Percentiles rank a stretch among this genome's conserved stretches.
Evolutionary conservation across 2,329 filamentous ascomycete genomes (phyloP).

Genomic region (Emmonsia crescens): DNA sequence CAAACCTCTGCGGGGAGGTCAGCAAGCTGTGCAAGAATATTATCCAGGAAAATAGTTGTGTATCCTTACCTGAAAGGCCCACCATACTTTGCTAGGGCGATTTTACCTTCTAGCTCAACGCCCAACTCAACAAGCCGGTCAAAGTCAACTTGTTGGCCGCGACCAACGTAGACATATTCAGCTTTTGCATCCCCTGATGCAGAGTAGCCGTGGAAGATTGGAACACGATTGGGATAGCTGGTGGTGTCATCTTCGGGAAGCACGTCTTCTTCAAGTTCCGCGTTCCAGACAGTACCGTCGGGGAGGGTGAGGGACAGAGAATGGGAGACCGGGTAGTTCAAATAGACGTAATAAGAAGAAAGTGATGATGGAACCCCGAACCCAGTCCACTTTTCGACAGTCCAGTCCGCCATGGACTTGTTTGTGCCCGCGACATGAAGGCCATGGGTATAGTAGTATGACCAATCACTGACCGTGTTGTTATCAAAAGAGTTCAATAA

Average conservation of each 20-base stretch:
- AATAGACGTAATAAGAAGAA: conserved; percentile 18
- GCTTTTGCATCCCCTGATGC: conserved; percentile 36
- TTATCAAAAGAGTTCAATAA: conserved; percentile 20
- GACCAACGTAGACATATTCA: conserved; percentile 39
- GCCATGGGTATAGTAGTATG: conserved; percentile 23
- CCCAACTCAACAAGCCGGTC: conserved; percentile 32
- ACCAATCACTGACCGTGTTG: conserved; percentile 19
- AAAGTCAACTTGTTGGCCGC: conserved; percentile 35
- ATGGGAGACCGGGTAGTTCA: conserved; percentile 22
- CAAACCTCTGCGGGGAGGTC: conserved; percentile 24
- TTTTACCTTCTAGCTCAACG: conserved; percentile 38
- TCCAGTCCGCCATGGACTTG: conserved; percentile 21
- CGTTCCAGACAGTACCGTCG: conserved; percentile 15
- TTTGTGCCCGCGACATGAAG: conserved; percentile 23
- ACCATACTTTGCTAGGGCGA: conserved; percentile 38
- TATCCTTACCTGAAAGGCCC: conserved; percentile 26
- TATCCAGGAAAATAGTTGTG: neutral
- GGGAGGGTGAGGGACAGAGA: conserved; percentile 14
- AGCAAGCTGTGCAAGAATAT: neutral
- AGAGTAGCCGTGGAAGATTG: conserved; percentile 40
- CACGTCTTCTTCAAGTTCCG: conserved; percentile 16
- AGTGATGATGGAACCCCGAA: conserved; percentile 18
- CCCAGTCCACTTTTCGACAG: conserved; percentile 21
- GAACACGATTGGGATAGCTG: conserved; percentile 26
- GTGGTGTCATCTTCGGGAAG: conserved; percentile 16